phyloP scores from a whole-genome alignment of 2,329 filamentous ascomycete species.

The Orbilia ellipsospora region DNA sequence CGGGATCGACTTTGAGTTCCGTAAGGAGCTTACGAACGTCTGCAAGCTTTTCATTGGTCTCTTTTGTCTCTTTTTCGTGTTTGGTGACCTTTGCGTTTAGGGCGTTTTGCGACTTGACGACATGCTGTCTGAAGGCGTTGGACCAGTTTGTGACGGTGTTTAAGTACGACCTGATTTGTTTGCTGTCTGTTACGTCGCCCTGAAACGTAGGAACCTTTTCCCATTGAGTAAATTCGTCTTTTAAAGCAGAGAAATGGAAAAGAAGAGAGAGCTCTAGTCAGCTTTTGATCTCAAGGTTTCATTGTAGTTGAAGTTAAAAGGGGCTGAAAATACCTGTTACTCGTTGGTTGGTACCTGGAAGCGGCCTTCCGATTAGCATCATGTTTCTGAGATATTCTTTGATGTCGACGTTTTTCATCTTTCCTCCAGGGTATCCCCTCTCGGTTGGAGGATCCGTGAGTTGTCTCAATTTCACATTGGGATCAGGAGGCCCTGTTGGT shows the following conservation, averaged over 20 bases:
- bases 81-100: not conserved
- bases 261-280: not conserved
- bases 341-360: not conserved
- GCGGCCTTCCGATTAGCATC: conserved; percentile 31
- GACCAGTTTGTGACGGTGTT: not conserved
- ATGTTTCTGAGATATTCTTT: conserved; percentile 24
- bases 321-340: conserved; percentile 17
- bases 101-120: not conserved
- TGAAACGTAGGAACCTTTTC: not conserved
- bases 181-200: not conserved
- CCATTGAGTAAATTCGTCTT: not conserved
- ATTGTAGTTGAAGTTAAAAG: not conserved
- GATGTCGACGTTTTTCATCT: conserved; percentile 6
- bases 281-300: not conserved
- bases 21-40: not conserved
- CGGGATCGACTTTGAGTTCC: not conserved
- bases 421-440: not conserved
- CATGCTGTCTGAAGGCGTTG: not conserved
- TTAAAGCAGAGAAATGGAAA: not conserved
- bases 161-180: not conserved
- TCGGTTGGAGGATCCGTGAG: conserved; percentile 4
- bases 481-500: not conserved
- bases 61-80: not conserved
- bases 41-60: not conserved
- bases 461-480: not conserved